A percentile compares a stretch with the other conserved stretches of the same genome.
phyloP scores from a whole-genome alignment of 345 rosid species.

The Camelina sativa region DNA sequence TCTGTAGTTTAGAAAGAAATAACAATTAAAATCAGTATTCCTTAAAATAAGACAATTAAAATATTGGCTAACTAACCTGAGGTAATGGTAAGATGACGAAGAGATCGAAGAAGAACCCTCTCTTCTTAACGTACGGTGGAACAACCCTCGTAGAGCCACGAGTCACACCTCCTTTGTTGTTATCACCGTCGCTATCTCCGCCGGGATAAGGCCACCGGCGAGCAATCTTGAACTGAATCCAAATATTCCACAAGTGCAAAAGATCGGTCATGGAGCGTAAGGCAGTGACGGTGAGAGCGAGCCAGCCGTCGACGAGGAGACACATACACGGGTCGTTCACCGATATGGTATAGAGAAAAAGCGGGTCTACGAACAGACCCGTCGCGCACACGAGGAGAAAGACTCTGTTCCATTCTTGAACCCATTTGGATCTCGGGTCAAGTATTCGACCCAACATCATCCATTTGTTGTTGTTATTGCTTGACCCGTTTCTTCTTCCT shows the following conservation, averaged over 20 bases:
- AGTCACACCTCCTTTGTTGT: slow-evolving; percentile 29
- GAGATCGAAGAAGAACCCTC: slow-evolving; percentile 81
- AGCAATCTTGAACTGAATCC: slow-evolving; percentile 74
- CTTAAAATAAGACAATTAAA: neutral
- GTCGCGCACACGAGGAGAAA: slow-evolving; percentile 81
- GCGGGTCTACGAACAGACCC: slow-evolving; percentile 92
- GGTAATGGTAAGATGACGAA: slow-evolving; percentile 87
- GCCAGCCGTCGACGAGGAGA: slow-evolving; percentile 90
- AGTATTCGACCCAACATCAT: slow-evolving; percentile 58
- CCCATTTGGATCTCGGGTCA: slow-evolving; percentile 88
- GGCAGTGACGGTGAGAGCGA: slow-evolving; percentile 86
- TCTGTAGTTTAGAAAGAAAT: neutral
- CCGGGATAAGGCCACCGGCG: slow-evolving; percentile 41
- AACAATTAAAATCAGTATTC: neutral
- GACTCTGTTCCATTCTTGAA: slow-evolving; percentile 88
- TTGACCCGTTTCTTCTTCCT: slow-evolving; percentile 38
- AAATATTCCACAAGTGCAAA: slow-evolving; percentile 90
- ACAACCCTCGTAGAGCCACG: slow-evolving; percentile 43
- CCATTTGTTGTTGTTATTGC: slow-evolving; percentile 49
- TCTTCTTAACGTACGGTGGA: slow-evolving; percentile 59
- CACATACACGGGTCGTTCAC: slow-evolving; percentile 75
- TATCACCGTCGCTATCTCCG: slow-evolving; percentile 31
- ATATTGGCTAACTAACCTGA: slow-evolving; percentile 57
- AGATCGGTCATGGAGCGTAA: slow-evolving; percentile 93
- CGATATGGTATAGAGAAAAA: slow-evolving; percentile 84